These are phyloP conservation scores for Aspergillus fructus DNA, from an alignment of 2,329 filamentous ascomycete species.

Conservation along the genomic window DNA sequence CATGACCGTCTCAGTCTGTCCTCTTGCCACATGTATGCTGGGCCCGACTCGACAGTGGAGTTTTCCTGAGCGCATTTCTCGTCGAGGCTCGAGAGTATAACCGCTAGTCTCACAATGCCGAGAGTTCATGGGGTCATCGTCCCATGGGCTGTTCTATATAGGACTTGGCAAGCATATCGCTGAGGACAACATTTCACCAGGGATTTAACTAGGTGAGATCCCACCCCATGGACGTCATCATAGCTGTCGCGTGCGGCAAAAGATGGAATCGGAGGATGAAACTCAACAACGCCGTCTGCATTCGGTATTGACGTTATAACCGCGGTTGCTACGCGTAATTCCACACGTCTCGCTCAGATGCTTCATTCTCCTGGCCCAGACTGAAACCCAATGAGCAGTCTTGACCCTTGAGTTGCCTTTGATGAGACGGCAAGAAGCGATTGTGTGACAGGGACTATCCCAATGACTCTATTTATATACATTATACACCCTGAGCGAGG, in stretches of 20 bases:
- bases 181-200: not conserved
- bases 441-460: not conserved
- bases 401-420: not conserved
- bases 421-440: not conserved
- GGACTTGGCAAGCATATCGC: not conserved
- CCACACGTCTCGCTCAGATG: not conserved
- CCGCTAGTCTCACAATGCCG: not conserved
- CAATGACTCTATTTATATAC: slow-evolving; percentile 16
- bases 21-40: not conserved
- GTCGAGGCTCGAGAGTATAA: not conserved
- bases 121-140: not conserved
- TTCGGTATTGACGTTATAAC: not conserved
- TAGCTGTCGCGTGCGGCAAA: not conserved
- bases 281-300: not conserved
- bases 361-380: not conserved
- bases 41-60: not conserved
- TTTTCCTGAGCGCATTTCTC: not conserved
- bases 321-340: not conserved
- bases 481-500: slow-evolving; percentile 5
- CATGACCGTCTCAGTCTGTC: not conserved
- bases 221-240: not conserved
- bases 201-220: not conserved
- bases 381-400: not conserved
- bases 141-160: not conserved
- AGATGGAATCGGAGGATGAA: not conserved